Evolutionary conservation across 129 eudicot species (phyloP).

Genomic region (Lactuca saligna): DNA sequence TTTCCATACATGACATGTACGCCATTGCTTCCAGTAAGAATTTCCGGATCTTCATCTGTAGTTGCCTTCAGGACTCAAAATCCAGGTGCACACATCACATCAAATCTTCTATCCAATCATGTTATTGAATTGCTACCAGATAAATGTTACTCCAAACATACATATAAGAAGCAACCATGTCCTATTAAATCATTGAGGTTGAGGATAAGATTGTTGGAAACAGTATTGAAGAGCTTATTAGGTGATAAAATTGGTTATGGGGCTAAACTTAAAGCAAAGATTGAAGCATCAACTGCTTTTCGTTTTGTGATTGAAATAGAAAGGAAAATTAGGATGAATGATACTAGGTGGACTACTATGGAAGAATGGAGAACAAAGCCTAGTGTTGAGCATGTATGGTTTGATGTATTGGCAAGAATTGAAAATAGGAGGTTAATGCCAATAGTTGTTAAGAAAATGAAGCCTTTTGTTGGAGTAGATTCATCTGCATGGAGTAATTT

Average conservation of each 20-base stretch:
- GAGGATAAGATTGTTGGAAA: conserved; percentile 50
- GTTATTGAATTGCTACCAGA: conserved; percentile 64
- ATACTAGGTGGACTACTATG: conserved; percentile 55
- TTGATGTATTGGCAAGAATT: conserved; percentile 58
- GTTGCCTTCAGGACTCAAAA: conserved; percentile 59
- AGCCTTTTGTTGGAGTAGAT: conserved; percentile 61
- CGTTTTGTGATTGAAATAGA: conserved; percentile 69
- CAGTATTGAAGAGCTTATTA: conserved; percentile 41
- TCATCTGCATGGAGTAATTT: conserved; percentile 75
- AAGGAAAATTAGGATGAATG: conserved; percentile 55
- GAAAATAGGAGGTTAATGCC: conserved; percentile 62
- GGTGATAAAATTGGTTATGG: conserved; percentile 23
- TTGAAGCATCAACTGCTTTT: conserved; percentile 50
- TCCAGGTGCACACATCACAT: conserved; percentile 41
- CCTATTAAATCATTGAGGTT: conserved; percentile 44
- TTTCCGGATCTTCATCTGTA: conserved; percentile 62
- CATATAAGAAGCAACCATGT: conserved; percentile 27
- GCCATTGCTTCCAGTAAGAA: conserved; percentile 48
- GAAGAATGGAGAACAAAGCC: conserved; percentile 90
- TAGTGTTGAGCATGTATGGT: conserved; percentile 48
- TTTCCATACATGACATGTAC: conserved; percentile 41
- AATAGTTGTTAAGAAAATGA: conserved; percentile 42
- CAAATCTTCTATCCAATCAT: conserved; percentile 31
- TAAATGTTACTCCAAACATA: conserved; percentile 50
- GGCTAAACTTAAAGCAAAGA: conserved; percentile 46